Conservation (phyloP, 1,284 basidiomycete species). For the Ganoderma lingzhi region DNA sequence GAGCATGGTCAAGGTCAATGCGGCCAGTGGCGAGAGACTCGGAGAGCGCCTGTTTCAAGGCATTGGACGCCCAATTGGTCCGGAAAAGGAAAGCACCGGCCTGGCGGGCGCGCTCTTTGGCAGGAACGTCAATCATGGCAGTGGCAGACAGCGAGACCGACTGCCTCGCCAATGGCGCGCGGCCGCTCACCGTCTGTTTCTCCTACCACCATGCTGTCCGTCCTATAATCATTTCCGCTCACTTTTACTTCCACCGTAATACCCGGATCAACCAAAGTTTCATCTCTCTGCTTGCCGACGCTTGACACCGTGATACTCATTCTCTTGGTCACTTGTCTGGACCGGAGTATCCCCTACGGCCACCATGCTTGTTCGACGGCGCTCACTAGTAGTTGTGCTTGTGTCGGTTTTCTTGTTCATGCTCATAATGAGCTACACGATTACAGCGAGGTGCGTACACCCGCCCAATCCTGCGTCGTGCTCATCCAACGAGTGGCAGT, state of each 20-base stretch:
- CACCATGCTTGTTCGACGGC: constrained; percentile 30
- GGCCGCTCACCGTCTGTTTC: not conserved
- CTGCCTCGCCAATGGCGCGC: not conserved
- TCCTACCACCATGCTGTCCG: not conserved
- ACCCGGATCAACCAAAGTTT: not conserved
- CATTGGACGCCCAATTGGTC: not conserved
- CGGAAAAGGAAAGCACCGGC: constrained; percentile 10
- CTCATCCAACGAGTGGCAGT: not conserved
- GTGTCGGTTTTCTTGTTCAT: constrained; percentile 18
- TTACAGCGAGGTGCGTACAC: constrained; percentile 22
- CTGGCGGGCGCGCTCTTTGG: not conserved
- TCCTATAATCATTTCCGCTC: not conserved
- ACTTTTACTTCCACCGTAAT: not conserved
- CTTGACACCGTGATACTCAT: not conserved
- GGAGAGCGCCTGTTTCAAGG: not conserved
- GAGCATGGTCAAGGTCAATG: not conserved
- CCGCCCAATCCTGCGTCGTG: not conserved
- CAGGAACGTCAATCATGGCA: constrained; percentile 1
- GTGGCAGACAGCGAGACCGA: not conserved
- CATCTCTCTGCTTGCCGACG: not conserved
- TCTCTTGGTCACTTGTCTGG: not conserved
- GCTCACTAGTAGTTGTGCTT: constrained; percentile 21
- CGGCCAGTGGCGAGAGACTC: not conserved
- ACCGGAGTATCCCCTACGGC: not conserved
- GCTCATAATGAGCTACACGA: constrained; percentile 24